phyloP scores from a whole-genome alignment of 768 basidiomycete species.

The Pulveroboletus sp. region DNA sequence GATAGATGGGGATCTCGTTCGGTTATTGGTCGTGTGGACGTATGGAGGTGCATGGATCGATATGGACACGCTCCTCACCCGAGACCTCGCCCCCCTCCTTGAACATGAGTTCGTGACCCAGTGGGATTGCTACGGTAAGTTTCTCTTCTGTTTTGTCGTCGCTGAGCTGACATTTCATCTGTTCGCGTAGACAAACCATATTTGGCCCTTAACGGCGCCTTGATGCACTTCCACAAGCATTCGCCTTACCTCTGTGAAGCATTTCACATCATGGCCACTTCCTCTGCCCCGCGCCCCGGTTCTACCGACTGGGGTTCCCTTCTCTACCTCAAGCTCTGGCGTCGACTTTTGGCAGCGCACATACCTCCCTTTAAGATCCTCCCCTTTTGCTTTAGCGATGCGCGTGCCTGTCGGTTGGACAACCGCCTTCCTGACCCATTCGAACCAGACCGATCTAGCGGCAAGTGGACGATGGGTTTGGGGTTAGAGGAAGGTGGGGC shows the following conservation, averaged over 20 bases:
- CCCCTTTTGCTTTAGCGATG: constrained; percentile 95
- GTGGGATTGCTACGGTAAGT: constrained; percentile 96
- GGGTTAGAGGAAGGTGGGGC: constrained; percentile 58
- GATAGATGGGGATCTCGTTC: constrained; percentile 92
- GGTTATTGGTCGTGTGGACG: constrained; percentile 83
- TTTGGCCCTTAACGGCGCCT: constrained; percentile 82
- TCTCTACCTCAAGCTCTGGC: constrained; percentile 89
- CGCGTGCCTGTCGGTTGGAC: constrained; percentile 84
- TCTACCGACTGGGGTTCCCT: constrained; percentile 93
- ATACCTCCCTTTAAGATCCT: constrained; percentile 87
- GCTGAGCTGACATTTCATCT: not conserved
- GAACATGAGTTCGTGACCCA: constrained; percentile 98
- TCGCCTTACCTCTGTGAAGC: constrained; percentile 98
- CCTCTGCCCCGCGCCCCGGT: constrained; percentile 64
- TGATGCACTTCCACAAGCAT: constrained; percentile 87
- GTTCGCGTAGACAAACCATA: constrained; percentile 61
- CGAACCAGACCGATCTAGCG: constrained; percentile 45
- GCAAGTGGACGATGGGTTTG: constrained; percentile 66
- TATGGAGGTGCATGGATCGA: constrained; percentile 96
- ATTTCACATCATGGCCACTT: constrained; percentile 83
- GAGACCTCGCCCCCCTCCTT: constrained; percentile 79
- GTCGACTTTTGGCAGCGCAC: constrained; percentile 66
- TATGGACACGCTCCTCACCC: constrained; percentile 91
- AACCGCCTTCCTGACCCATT: constrained; percentile 95
- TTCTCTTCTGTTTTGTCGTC: not conserved